Base-by-base conservation (phyloP, 768 basidiomycete species). In the Russula brevipes region DNA sequence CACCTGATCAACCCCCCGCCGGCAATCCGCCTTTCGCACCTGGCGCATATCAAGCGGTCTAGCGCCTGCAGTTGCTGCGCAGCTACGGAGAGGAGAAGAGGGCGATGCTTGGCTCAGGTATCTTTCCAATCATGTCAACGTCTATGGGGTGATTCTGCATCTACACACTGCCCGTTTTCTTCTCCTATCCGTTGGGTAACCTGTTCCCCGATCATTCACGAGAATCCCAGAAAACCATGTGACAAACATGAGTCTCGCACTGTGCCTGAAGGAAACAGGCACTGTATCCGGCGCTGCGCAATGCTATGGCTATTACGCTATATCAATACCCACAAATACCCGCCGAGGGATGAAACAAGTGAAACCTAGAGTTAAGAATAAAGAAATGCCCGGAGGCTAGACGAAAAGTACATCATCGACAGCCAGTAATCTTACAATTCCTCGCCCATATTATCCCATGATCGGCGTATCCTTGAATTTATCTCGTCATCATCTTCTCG, bases 21-120 rank as follows among this genome's bases (percentile, higher is more conserved):
- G 52, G 57, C 17, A 54, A 63, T 39, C 68, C 69, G 16, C 66
- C 67, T 42, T 52, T 65, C 7, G 68, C 72, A 31, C 73, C 75
- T 4, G 73, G 72, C 6, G 71, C 72, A 39, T 76, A 76, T 68
- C 72, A 76, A 57, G 61, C 70, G 16, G 73, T 74, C 38, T 76
- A 70, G 69, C 12, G 5, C 11, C 24, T 12, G 30, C 10, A 16
- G 9, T 33, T 39, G 50, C 19, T 17, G 16, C 14, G 30, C 19
- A 14, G 35, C 46, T 41, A 4, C 9, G 8, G 17, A n/a, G 47
- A 45, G 33, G 50, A 24, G 2, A 36, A 7, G 5, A 24, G 53
- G 30, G 16, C 33, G 24, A 19, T n/a, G 30, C 17, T 11, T 46
- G 19, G 52, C 36, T 19, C 59, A 44, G 50, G 50, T 60, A 60